These are phyloP conservation scores for Crucihimalaya himalaica DNA, from an alignment of 345 rosid species.

Conservation along the genomic window DNA sequence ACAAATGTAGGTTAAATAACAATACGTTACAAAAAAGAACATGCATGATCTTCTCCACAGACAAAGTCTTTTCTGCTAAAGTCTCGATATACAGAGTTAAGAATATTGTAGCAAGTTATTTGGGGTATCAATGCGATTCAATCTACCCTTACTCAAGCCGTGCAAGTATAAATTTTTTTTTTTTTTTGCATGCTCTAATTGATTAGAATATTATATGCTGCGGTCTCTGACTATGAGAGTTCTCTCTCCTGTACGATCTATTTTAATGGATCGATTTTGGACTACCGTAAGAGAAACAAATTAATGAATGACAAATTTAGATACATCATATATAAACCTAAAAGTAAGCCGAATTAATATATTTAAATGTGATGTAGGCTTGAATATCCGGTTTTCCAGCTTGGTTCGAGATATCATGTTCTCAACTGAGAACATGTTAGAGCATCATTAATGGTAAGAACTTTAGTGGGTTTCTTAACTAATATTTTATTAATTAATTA, in stretches of 20 bases:
- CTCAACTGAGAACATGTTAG: too few species aligned
- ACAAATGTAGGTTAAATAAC: not conserved
- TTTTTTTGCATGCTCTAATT: not conserved
- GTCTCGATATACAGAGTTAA: not conserved
- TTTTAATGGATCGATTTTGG: not conserved
- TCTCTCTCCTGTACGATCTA: not conserved
- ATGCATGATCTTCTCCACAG: not conserved
- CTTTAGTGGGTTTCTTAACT: too few species aligned
- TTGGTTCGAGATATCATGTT: too few species aligned
- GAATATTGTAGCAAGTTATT: not conserved
- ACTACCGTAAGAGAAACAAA: not conserved
- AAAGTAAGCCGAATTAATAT: too few species aligned
- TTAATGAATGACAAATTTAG: too few species aligned
- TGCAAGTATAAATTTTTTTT: not conserved
- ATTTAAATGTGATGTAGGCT: too few species aligned
- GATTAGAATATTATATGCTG: not conserved
- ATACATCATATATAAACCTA: too few species aligned
- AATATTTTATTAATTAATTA: too few species aligned
- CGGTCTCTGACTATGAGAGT: not conserved
- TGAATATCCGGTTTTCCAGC: too few species aligned
- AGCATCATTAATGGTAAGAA: too few species aligned
- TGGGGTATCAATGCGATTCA: not conserved
- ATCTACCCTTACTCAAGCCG: not conserved
- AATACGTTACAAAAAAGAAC: not conserved
- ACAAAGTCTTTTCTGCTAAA: not conserved